A percentile compares a stretch with the other conserved stretches of the same genome.
These are phyloP conservation scores for Fusarium pseudonygamai DNA, from an alignment of 2,329 filamentous ascomycete genomes.

Conservation along the genomic window DNA sequence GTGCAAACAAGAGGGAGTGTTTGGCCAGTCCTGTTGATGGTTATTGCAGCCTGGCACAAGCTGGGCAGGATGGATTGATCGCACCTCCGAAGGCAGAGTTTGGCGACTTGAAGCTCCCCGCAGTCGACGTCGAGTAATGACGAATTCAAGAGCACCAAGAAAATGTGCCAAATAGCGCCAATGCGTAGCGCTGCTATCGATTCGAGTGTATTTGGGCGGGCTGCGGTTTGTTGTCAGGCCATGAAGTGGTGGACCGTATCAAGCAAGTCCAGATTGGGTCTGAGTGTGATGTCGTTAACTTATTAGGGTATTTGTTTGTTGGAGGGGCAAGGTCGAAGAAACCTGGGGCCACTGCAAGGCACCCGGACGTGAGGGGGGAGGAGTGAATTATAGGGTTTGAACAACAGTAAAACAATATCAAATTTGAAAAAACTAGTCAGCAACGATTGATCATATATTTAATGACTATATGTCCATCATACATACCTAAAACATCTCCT, in stretches of 20 bases:
- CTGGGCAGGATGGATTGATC: constrained; percentile 5
- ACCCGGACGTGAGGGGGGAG: neutral
- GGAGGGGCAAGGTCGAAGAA: constrained; percentile 34
- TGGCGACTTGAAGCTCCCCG: neutral
- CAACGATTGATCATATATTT: neutral
- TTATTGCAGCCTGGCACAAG: constrained; percentile 21
- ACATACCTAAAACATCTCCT: neutral
- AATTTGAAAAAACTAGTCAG: neutral
- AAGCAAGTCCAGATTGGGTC: neutral
- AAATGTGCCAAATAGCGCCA: neutral
- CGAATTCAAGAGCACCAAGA: neutral
- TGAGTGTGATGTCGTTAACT: constrained; percentile 25
- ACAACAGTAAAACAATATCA: neutral
- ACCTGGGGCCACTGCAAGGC: constrained; percentile 11
- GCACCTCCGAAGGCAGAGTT: constrained; percentile 22
- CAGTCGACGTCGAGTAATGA: neutral
- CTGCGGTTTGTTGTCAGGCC: neutral
- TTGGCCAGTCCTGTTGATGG: neutral
- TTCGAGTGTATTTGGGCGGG: neutral
- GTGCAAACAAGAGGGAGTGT: neutral
- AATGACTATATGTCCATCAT: neutral
- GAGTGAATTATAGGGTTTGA: neutral
- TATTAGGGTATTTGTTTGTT: constrained; percentile 21
- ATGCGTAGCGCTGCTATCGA: neutral
- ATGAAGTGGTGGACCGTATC: neutral